A percentile compares a stretch with the other conserved stretches of the same genome.
phyloP scores from a whole-genome alignment of 2,329 filamentous ascomycete genomes.

The Teratosphaeria viscida region DNA sequence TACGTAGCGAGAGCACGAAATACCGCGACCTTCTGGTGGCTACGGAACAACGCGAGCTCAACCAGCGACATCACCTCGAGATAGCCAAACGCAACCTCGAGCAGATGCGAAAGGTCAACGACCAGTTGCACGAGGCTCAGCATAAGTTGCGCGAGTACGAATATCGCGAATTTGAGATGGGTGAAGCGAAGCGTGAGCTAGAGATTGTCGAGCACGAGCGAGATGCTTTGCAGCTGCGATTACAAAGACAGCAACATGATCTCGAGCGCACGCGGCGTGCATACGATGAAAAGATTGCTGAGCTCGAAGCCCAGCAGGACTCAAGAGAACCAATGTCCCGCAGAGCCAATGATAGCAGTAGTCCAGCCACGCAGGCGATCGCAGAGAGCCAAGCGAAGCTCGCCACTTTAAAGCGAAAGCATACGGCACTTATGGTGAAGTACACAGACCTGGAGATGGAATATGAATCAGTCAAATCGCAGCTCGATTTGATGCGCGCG shows the following conservation, averaged over 20 bases:
- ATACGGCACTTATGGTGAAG: constrained; percentile 40
- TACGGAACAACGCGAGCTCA: constrained; percentile 58
- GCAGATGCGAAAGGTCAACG: constrained; percentile 50
- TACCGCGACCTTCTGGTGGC: constrained; percentile 53
- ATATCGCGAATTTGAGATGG: constrained; percentile 51
- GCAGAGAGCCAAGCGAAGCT: constrained; percentile 39
- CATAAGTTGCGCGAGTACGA: constrained; percentile 53
- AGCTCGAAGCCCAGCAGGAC: constrained; percentile 29
- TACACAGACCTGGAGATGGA: constrained; percentile 38
- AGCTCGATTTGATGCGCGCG: constrained; percentile 15
- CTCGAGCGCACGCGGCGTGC: constrained; percentile 36
- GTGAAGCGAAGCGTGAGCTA: constrained; percentile 47
- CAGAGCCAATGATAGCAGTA: background rate
- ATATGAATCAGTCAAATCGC: constrained; percentile 19
- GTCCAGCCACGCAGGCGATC: constrained; percentile 26
- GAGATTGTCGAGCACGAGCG: constrained; percentile 49
- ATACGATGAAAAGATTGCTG: constrained; percentile 39
- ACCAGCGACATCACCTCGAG: constrained; percentile 53
- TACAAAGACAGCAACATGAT: constrained; percentile 44
- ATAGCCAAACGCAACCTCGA: constrained; percentile 51
- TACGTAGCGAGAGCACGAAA: constrained; percentile 47
- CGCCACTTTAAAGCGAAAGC: constrained; percentile 40
- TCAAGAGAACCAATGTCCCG: background rate
- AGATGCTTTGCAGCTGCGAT: constrained; percentile 48
- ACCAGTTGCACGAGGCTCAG: constrained; percentile 51